Percentiles rank a stretch among this genome's conserved stretches.
Conservation (phyloP, 1,284 basidiomycete species). For the Trametes pubescens region DNA sequence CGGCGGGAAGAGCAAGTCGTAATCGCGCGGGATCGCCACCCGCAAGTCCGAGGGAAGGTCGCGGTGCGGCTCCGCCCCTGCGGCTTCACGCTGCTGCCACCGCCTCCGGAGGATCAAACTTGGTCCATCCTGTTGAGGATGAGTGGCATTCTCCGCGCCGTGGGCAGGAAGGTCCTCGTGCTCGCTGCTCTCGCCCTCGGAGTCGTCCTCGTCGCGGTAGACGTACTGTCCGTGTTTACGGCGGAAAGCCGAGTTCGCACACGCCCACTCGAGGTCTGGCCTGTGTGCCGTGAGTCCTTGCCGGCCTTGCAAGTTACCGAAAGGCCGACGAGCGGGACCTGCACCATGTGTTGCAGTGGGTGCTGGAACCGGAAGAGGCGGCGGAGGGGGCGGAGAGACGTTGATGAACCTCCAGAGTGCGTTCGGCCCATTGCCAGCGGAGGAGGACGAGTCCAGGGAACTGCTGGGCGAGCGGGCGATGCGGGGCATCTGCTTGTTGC, state of each 20-base stretch:
- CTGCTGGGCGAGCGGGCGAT: slow-evolving; percentile 21
- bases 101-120: not conserved
- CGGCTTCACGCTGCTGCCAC: not conserved
- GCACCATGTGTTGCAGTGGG: not conserved
- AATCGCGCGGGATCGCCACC: slow-evolving; percentile 38
- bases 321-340: slow-evolving; percentile 5
- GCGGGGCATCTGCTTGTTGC: not conserved
- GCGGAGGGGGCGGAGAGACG: slow-evolving; percentile 29
- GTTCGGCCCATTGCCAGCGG: slow-evolving; percentile 13
- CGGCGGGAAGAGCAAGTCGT: slow-evolving; percentile 36
- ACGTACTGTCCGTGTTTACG: slow-evolving; percentile 35
- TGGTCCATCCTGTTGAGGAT: not conserved
- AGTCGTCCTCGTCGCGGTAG: slow-evolving; percentile 33
- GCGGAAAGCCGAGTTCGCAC: slow-evolving; percentile 50
- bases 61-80: not conserved
- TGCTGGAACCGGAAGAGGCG: not conserved
- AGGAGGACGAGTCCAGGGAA: slow-evolving; percentile 17
- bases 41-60: too few relatives aligned
- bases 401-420: slow-evolving; percentile 38
- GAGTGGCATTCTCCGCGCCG: not conserved
- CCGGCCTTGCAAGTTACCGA: slow-evolving; percentile 11
- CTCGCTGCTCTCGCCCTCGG: slow-evolving; percentile 27
- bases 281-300: slow-evolving; percentile 14
- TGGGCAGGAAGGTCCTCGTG: not conserved
- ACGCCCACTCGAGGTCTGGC: slow-evolving; percentile 57